Evolutionary conservation across 768 basidiomycete species (phyloP).

Genomic region (Mrakia frigida): DNA sequence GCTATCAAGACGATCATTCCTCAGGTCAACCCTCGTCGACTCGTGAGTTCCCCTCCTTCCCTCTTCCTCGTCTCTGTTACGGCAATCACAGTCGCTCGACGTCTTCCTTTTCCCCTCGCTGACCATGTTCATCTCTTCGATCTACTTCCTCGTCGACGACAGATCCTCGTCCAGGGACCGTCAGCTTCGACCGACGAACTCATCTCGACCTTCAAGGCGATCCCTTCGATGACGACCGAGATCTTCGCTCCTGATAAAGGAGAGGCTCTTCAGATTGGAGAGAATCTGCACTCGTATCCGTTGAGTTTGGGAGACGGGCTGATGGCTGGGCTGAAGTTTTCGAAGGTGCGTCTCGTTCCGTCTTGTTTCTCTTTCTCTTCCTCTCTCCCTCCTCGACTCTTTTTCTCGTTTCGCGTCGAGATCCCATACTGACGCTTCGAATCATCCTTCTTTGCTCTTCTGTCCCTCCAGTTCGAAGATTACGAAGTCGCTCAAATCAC

Average conservation of each 20-base stretch:
- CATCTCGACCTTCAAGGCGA: conserved; percentile 71
- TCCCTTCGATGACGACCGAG: conserved; percentile 86
- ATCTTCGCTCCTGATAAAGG: conserved; percentile 71
- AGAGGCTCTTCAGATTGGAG: conserved; percentile 85
- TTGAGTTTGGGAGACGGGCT: conserved; percentile 88
- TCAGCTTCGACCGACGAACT: conserved; percentile 63
- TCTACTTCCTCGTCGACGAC: not conserved
- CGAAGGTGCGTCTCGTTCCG: conserved; percentile 58
- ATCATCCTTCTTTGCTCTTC: not conserved
- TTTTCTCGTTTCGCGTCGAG: not conserved
- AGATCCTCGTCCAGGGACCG: conserved; percentile 87
- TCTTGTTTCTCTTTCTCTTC: not conserved
- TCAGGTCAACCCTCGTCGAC: conserved; percentile 90
- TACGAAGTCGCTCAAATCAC: conserved; percentile 91
- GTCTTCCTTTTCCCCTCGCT: too few species aligned
- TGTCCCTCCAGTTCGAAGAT: conserved; percentile 75
- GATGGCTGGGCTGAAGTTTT: conserved; percentile 71
- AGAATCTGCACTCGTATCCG: conserved; percentile 90
- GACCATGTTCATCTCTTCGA: not conserved
- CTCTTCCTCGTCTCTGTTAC: not conserved
- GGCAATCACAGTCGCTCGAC: too few species aligned
- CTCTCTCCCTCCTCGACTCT: not conserved
- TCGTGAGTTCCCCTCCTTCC: conserved; percentile 55
- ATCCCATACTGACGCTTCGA: not conserved
- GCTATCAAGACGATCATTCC: conserved; percentile 95